A percentile compares a stretch with the other conserved stretches of the same genome.
Conservation (phyloP, 2,329 filamentous ascomycete species). For the Tolypocladium ovalisporum region DNA sequence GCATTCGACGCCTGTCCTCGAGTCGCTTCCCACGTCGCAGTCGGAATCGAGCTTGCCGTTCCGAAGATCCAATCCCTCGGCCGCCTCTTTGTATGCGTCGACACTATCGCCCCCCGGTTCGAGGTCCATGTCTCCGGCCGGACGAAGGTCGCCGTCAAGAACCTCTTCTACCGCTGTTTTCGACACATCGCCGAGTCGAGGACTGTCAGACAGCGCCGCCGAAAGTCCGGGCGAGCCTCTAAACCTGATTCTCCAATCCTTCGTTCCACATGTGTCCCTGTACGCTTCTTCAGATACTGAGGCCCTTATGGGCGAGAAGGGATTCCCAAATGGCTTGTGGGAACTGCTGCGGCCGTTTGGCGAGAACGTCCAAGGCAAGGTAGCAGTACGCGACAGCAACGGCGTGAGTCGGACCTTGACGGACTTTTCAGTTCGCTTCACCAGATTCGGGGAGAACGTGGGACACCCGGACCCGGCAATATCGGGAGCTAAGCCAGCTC, state of each 20-base stretch:
- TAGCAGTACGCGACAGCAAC: conserved; percentile 82
- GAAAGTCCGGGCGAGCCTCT: conserved; percentile 43
- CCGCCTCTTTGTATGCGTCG: conserved; percentile 53
- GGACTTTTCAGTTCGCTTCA: conserved; percentile 83
- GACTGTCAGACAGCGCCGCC: conserved; percentile 30
- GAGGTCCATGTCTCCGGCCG: conserved; percentile 56
- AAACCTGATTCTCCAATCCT: conserved; percentile 67
- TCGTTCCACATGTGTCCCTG: conserved; percentile 81
- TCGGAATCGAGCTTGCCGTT: conserved; percentile 44
- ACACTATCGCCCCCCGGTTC: conserved; percentile 59
- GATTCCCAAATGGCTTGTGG: conserved; percentile 70
- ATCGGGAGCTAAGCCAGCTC: conserved; percentile 14
- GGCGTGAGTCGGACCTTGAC: conserved; percentile 76
- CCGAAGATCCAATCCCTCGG: conserved; percentile 42
- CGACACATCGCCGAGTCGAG: conserved; percentile 31
- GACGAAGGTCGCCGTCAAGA: conserved; percentile 46
- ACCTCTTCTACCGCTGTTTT: conserved; percentile 49
- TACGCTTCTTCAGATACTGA: conserved; percentile 83
- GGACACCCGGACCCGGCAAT: conserved; percentile 35
- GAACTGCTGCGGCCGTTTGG: conserved; percentile 86
- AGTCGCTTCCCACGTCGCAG: conserved; percentile 33
- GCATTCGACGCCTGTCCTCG: conserved; percentile 41
- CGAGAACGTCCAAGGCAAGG: conserved; percentile 75
- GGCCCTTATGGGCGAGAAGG: conserved; percentile 69
- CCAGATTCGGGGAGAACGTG: conserved; percentile 52